Evolutionary conservation across 2,329 filamentous ascomycete genomes (phyloP).

Genomic region (Xylariaceae sp.): DNA sequence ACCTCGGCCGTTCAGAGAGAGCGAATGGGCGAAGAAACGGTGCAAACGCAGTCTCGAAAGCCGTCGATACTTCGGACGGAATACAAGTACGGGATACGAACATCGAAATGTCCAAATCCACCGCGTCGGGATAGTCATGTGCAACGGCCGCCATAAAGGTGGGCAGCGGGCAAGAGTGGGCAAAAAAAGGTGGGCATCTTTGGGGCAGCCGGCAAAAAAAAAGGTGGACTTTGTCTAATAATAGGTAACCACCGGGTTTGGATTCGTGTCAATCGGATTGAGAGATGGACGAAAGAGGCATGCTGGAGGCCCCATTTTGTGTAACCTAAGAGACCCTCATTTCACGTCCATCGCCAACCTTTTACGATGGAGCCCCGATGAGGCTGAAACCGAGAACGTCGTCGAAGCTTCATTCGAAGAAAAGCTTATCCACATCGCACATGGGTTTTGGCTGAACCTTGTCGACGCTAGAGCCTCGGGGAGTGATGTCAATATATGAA

Average conservation of each 20-base stretch:
- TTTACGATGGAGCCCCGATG: conserved; percentile 24
- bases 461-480: background rate
- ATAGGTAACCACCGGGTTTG: conserved; percentile 3
- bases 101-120: conserved; percentile 16
- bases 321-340: conserved; percentile 29
- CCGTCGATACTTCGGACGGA: background rate
- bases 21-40: background rate
- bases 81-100: background rate
- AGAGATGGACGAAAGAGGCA: conserved; percentile 20
- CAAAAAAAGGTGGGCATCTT: conserved; percentile 20
- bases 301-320: conserved; percentile 28
- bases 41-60: background rate
- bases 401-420: conserved; percentile 16
- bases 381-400: conserved; percentile 25
- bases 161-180: conserved; percentile 13
- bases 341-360: conserved; percentile 24
- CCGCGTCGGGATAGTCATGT: conserved; percentile 26
- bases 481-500: background rate
- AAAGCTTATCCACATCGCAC: conserved; percentile 21
- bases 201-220: background rate
- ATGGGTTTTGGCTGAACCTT: conserved; percentile 19
- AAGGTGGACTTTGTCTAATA: conserved; percentile 11
- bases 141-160: conserved; percentile 25
- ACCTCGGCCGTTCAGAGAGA: background rate
- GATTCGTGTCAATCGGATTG: conserved; percentile 13